Percentiles rank a stretch among this genome's conserved stretches.
Evolutionary conservation across 2,329 filamentous ascomycete genomes (phyloP).

Genomic region (Parasarocladium wereldwijsianum): DNA sequence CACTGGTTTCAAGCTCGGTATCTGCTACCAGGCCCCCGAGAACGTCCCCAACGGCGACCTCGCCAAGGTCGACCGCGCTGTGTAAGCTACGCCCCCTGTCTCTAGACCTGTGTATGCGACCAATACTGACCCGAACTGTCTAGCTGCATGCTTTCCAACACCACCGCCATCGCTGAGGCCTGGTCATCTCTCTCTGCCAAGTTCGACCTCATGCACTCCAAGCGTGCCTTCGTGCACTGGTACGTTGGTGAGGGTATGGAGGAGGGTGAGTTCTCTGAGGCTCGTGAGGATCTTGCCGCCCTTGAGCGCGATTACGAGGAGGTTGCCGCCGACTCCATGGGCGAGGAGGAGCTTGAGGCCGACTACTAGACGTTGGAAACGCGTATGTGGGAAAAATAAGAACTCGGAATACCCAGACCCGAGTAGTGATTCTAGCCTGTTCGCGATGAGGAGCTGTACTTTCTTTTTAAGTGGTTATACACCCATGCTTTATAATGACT

Average conservation of each 20-base stretch:
- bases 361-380: constrained; percentile 49
- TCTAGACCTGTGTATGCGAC: background rate
- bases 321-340: constrained; percentile 86
- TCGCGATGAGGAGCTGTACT: constrained; percentile 20
- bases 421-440: constrained; percentile 12
- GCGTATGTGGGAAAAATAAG: constrained; percentile 1
- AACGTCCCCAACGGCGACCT: constrained; percentile 94
- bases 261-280: constrained; percentile 99
- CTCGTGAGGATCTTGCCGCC: constrained; percentile 93
- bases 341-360: constrained; percentile 73
- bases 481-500: constrained; percentile 23
- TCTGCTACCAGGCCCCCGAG: constrained; percentile 97
- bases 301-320: constrained; percentile 98
- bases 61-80: constrained; percentile 94
- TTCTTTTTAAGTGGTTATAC: constrained; percentile 23
- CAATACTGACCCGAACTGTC: constrained; percentile 12
- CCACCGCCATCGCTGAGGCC: constrained; percentile 93
- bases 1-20: constrained; percentile 99
- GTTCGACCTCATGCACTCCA: constrained; percentile 99
- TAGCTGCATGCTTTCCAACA: constrained; percentile 97
- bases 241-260: constrained; percentile 99
- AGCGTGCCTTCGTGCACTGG: constrained; percentile 99
- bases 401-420: constrained; percentile 1
- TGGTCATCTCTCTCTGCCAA: constrained; percentile 95
- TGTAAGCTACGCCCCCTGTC: constrained; percentile 45